phyloP scores from a whole-genome alignment of 1,284 basidiomycete species.

The Malassezia japonica region DNA sequence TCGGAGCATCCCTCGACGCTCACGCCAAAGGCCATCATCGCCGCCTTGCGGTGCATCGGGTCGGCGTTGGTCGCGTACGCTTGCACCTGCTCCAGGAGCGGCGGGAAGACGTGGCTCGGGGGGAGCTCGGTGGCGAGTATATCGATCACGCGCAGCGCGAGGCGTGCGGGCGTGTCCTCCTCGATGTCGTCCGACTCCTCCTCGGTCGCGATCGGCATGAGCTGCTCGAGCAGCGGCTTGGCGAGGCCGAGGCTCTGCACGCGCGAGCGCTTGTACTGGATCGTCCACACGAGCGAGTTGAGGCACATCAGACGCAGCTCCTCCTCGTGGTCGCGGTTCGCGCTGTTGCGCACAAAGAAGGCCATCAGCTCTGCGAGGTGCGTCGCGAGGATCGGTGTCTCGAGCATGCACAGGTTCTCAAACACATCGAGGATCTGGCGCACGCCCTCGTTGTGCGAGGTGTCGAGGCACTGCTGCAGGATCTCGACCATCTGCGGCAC shows the following conservation, averaged over 20 bases:
- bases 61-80: constrained; percentile 46
- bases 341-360: constrained; percentile 78
- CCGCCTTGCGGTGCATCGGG: constrained; percentile 69
- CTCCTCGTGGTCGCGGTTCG: constrained; percentile 66
- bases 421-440: constrained; percentile 89
- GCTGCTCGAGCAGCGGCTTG: constrained; percentile 73
- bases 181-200: constrained; percentile 72
- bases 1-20: constrained; percentile 96
- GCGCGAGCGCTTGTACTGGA: constrained; percentile 88
- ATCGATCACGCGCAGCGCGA: constrained; percentile 91
- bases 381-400: constrained; percentile 80
- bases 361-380: constrained; percentile 78
- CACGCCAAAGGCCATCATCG: constrained; percentile 90
- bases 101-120: constrained; percentile 91
- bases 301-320: constrained; percentile 82
- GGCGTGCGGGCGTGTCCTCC: constrained; percentile 79
- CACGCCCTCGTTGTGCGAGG: constrained; percentile 69
- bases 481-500: constrained; percentile 84
- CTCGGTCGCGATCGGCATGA: constrained; percentile 90
- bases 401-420: constrained; percentile 82
- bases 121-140: constrained; percentile 85
- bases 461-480: constrained; percentile 75
- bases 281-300: constrained; percentile 88
- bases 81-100: constrained; percentile 59
- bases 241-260: constrained; percentile 79